These are phyloP conservation scores for Lepiota brunneoincarnata DNA, from an alignment of 768 basidiomycete genomes.

Conservation along the genomic window DNA sequence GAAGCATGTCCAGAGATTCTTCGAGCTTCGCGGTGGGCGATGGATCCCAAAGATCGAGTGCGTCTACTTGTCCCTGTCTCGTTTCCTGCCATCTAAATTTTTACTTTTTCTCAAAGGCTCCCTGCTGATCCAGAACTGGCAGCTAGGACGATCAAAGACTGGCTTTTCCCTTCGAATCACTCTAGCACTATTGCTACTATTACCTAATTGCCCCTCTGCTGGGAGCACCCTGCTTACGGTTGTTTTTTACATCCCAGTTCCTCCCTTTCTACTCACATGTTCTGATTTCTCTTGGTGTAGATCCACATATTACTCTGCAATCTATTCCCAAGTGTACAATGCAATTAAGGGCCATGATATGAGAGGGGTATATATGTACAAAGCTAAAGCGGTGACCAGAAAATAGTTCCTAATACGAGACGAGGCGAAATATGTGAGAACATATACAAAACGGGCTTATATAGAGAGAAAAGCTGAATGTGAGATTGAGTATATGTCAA, in stretches of 20 bases:
- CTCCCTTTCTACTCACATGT: conserved; percentile 1
- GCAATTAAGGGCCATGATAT: conserved; percentile 16
- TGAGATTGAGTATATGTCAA: neutral
- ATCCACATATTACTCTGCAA: conserved; percentile 26
- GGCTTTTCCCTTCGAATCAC: conserved; percentile 62
- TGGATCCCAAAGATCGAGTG: conserved; percentile 79
- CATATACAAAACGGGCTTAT: neutral
- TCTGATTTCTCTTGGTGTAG: conserved; percentile 18
- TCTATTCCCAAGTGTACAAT: conserved; percentile 29
- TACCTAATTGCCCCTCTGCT: neutral
- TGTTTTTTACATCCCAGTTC: neutral
- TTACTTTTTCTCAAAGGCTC: conserved; percentile 51
- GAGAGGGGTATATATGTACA: conserved; percentile 21
- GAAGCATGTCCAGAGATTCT: conserved; percentile 75
- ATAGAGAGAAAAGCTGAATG: neutral
- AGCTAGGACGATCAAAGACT: conserved; percentile 62
- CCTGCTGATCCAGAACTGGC: conserved; percentile 70
- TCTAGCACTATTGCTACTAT: neutral
- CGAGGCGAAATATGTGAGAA: neutral
- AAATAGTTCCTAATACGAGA: neutral
- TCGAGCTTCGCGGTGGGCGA: conserved; percentile 69
- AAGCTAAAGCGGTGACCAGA: neutral
- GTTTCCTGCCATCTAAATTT: conserved; percentile 9
- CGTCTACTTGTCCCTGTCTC: neutral
- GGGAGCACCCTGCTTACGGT: neutral